Evolutionary conservation across 768 basidiomycete genomes (phyloP).

Genomic region (Hygrophorus russula): DNA sequence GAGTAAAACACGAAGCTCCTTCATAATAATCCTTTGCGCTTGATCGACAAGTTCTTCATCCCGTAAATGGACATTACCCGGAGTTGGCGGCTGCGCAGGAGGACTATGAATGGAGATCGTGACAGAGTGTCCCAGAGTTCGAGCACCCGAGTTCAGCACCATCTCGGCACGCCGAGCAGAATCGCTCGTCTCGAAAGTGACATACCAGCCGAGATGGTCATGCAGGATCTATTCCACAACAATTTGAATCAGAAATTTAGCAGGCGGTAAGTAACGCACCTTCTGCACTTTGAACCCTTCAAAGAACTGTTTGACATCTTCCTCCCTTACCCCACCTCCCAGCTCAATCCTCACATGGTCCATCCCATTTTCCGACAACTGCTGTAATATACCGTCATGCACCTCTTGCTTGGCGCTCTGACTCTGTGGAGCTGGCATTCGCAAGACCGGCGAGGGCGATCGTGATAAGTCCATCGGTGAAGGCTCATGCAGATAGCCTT

Average conservation of each 20-base stretch:
- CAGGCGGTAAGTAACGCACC: conserved; percentile 31
- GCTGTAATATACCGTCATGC: conserved; percentile 31
- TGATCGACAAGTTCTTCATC: conserved; percentile 40
- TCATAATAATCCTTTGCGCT: conserved; percentile 44
- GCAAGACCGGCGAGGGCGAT: conserved; percentile 21
- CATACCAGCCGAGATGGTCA: conserved; percentile 66
- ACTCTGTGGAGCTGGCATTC: conserved; percentile 10
- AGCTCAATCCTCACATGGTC: conserved; percentile 57
- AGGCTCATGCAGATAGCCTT: neutral
- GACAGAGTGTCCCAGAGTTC: conserved; percentile 48
- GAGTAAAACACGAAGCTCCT: conserved; percentile 42
- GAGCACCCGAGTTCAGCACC: conserved; percentile 42
- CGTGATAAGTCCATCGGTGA: conserved; percentile 11
- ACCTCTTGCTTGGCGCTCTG: conserved; percentile 24
- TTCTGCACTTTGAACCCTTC: conserved; percentile 60
- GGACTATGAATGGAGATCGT: conserved; percentile 39
- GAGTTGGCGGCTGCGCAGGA: conserved; percentile 21
- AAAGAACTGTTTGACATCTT: conserved; percentile 60
- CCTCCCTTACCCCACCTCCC: conserved; percentile 45
- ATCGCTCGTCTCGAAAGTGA: conserved; percentile 59
- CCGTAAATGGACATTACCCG: conserved; percentile 38
- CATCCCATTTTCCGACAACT: conserved; percentile 48
- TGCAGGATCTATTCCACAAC: conserved; percentile 43
- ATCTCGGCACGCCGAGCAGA: conserved; percentile 57
- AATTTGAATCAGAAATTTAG: conserved; percentile 4